These are phyloP conservation scores for Hymenoscyphus albidus DNA, from an alignment of 2,329 filamentous ascomycete genomes.

Conservation along the genomic window DNA sequence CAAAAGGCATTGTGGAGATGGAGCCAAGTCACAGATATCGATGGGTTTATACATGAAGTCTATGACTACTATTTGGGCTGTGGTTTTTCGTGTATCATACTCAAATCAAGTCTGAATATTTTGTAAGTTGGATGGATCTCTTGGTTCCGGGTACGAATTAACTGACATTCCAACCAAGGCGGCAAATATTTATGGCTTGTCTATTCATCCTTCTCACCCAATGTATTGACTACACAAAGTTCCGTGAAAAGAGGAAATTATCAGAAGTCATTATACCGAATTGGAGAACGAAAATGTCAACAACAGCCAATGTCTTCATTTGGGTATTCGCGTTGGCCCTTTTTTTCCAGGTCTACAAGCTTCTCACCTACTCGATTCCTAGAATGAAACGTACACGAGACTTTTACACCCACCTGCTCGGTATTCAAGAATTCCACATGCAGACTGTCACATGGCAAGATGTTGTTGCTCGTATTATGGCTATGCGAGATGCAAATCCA, in stretches of 20 bases:
- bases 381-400: conserved; percentile 61
- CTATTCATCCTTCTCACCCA: conserved; percentile 66
- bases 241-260: conserved; percentile 49
- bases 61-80: conserved; percentile 66
- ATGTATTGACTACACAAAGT: conserved; percentile 62
- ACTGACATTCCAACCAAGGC: conserved; percentile 40
- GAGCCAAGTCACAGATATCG: conserved; percentile 67
- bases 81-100: conserved; percentile 65
- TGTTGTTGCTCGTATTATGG: conserved; percentile 66
- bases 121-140: conserved; percentile 41
- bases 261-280: conserved; percentile 55
- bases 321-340: conserved; percentile 66
- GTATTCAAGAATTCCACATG: conserved; percentile 65
- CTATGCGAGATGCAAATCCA: conserved; percentile 64
- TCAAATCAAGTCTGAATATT: conserved; percentile 54
- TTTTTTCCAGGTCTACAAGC: conserved; percentile 55
- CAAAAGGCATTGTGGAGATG: conserved; percentile 70
- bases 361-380: conserved; percentile 51
- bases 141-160: background rate
- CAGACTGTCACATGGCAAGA: conserved; percentile 73
- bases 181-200: conserved; percentile 62
- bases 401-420: conserved; percentile 66
- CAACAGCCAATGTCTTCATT: conserved; percentile 37
- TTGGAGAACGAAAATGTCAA: conserved; percentile 45
- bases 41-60: conserved; percentile 65